phyloP scores from a whole-genome alignment of 257 asterid species.

The Jaltomata sinuosa region DNA sequence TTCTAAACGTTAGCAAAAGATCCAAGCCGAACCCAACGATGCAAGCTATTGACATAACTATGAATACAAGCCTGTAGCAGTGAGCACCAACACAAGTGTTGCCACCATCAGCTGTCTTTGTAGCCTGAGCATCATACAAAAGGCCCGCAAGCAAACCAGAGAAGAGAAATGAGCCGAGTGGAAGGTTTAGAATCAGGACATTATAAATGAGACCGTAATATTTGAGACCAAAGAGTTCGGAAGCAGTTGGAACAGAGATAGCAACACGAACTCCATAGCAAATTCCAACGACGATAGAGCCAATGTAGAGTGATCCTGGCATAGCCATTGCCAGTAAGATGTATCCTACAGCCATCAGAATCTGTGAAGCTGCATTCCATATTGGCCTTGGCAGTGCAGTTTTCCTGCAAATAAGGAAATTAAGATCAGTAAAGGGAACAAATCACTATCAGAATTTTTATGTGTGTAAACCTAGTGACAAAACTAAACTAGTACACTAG shows the following conservation, averaged over 20 bases:
- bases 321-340: conserved; percentile 27
- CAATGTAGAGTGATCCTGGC: conserved; percentile 40
- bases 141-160: conserved; percentile 41
- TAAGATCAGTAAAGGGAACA: not conserved
- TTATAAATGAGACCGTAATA: conserved; percentile 34
- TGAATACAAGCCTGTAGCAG: conserved; percentile 36
- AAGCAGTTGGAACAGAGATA: conserved; percentile 34
- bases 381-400: conserved; percentile 40
- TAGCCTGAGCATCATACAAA: conserved; percentile 28
- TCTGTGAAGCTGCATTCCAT: conserved; percentile 41
- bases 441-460: not conserved
- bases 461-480: not conserved
- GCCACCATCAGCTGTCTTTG: conserved; percentile 23
- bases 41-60: conserved; percentile 35
- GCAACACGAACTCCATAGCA: conserved; percentile 44
- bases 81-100: conserved; percentile 31
- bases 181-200: conserved; percentile 36
- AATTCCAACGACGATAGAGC: conserved; percentile 31
- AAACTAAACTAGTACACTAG: not conserved
- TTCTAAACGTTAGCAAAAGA: conserved; percentile 19
- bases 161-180: conserved; percentile 40
- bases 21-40: conserved; percentile 31
- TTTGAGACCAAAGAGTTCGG: conserved; percentile 40
- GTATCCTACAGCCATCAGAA: conserved; percentile 37
- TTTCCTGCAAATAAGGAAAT: conserved; percentile 12